These are phyloP conservation scores for Westerdykella aurantiaca DNA, from an alignment of 2,329 filamentous ascomycete species.

Conservation along the genomic window DNA sequence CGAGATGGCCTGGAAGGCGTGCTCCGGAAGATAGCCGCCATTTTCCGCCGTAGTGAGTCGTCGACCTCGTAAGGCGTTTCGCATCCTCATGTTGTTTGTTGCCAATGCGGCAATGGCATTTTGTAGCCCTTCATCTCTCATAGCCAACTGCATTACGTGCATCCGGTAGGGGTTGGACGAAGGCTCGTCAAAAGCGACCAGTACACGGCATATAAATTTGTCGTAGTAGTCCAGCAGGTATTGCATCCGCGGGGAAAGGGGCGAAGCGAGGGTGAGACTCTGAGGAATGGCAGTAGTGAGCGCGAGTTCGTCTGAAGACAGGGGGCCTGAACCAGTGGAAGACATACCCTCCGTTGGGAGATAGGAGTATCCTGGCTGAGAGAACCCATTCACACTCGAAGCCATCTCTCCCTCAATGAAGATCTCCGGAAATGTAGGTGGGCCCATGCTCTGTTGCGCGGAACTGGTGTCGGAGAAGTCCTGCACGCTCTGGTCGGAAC, in stretches of 20 bases:
- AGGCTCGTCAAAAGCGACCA: slow-evolving; percentile 84
- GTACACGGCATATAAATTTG: slow-evolving; percentile 83
- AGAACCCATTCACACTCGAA: slow-evolving; percentile 33
- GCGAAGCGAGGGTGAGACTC: slow-evolving; percentile 49
- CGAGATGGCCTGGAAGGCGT: slow-evolving; percentile 35
- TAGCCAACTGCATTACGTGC: slow-evolving; percentile 72
- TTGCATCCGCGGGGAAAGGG: slow-evolving; percentile 69
- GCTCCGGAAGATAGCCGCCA: slow-evolving; percentile 30
- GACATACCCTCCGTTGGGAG: slow-evolving; percentile 38
- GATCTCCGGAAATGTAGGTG: slow-evolving; percentile 34
- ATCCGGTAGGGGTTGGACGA: slow-evolving; percentile 73
- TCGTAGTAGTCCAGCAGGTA: slow-evolving; percentile 93
- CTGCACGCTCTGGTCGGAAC: slow-evolving; percentile 42
- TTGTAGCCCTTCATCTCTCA: slow-evolving; percentile 74
- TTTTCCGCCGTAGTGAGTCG: slow-evolving; percentile 29
- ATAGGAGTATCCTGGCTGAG: slow-evolving; percentile 37
- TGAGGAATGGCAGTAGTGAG: slow-evolving; percentile 39
- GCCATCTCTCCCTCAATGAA: slow-evolving; percentile 34
- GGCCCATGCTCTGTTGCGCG: slow-evolving; percentile 30
- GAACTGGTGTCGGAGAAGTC: slow-evolving; percentile 39
- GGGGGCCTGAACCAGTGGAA: slow-evolving; percentile 36
- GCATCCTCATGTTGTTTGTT: slow-evolving; percentile 86
- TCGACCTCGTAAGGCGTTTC: slow-evolving; percentile 55
- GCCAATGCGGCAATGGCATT: slow-evolving; percentile 87
- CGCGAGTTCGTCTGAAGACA: slow-evolving; percentile 34